Base-by-base conservation (phyloP, 1,139 yeast genomes). In the Candida sojae region DNA sequence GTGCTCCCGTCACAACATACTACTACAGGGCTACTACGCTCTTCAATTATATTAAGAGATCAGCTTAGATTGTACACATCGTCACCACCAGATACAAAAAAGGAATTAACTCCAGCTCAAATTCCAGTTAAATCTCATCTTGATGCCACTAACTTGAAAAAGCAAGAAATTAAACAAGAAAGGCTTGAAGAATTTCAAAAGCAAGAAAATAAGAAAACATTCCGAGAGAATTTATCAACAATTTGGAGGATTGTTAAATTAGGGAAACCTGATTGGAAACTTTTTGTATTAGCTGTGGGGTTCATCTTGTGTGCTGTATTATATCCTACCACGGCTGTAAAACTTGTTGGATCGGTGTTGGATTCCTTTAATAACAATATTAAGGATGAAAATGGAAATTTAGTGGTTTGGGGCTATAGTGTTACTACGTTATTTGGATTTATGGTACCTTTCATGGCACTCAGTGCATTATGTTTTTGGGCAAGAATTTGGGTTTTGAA, bases 401-500 rank as follows among this genome's bases (percentile, higher is more conserved):
- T 75, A 37, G 45, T 75, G 43, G 73, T 75, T 34, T 75, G 80
- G 80, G 80, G 80, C 1, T 73, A 71, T 53, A 72, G 71, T 48
- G 72, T 73, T 47, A 62, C 73, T 21, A 74, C 75, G 1, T 67
- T 75, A 1, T 75, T 75, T 51, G 63, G 63, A 7, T 59, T 71
- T 30, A 75, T 75, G 80, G 70, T 75, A 4, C 80, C 80, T 7
- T 75, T 75, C 48, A 72, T 75, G 78, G 63, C 64, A 37, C 63
- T 68, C 2, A 68, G 75, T 62, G 79, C 80, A 9, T 63, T 67
- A 17, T 75, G 80, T 53, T 75, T 74, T 56, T 75, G 80, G 80
- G 79, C 80, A 30, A 61, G 80, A 49, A 73, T 73, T 45, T 75
- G 79, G 79, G 73, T 75, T 6, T 67, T 75, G 54, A 75, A 75